phyloP scores from a whole-genome alignment of 1,139 yeast species.

The Blastobotrys illinoisensis region DNA sequence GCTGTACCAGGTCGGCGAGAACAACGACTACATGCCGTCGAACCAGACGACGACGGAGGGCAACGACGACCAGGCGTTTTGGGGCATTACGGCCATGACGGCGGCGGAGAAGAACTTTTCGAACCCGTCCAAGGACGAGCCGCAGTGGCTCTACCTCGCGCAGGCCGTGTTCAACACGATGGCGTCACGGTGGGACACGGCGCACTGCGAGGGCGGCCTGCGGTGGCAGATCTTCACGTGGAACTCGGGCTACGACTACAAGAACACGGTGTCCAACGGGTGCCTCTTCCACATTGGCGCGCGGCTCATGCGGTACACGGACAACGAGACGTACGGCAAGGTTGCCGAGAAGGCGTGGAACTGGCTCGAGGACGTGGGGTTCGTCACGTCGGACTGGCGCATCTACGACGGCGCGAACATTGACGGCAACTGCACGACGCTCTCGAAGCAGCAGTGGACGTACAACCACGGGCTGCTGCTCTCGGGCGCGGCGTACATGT shows the following conservation, averaged over 20 bases:
- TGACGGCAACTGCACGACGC: slow-evolving; percentile 54
- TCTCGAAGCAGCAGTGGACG: slow-evolving; percentile 69
- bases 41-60: slow-evolving; percentile 96
- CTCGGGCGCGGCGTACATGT: slow-evolving; percentile 78
- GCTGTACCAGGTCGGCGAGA: slow-evolving; percentile 69
- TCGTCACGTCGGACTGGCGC: slow-evolving; percentile 37
- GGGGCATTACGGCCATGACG: slow-evolving; percentile 90
- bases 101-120: slow-evolving; percentile 88
- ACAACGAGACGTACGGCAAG: slow-evolving; percentile 62
- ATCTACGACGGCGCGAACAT: slow-evolving; percentile 74
- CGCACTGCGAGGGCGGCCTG: slow-evolving; percentile 76
- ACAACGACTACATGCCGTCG: slow-evolving; percentile 73
- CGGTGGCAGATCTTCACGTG: slow-evolving; percentile 96
- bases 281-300: slow-evolving; percentile 86
- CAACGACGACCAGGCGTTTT: slow-evolving; percentile 94
- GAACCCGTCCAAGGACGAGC: slow-evolving; percentile 55
- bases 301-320: slow-evolving; percentile 75
- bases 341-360: slow-evolving; percentile 79
- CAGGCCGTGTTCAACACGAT: slow-evolving; percentile 86
- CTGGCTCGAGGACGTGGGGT: slow-evolving; percentile 66
- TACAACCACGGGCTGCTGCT: slow-evolving; percentile 80
- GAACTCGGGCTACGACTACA: slow-evolving; percentile 91
- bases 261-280: slow-evolving; percentile 86
- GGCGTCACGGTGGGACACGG: slow-evolving; percentile 80
- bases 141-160: slow-evolving; percentile 66